phyloP scores from a whole-genome alignment of 2,329 filamentous ascomycete species.

The Fusarium sp. region DNA sequence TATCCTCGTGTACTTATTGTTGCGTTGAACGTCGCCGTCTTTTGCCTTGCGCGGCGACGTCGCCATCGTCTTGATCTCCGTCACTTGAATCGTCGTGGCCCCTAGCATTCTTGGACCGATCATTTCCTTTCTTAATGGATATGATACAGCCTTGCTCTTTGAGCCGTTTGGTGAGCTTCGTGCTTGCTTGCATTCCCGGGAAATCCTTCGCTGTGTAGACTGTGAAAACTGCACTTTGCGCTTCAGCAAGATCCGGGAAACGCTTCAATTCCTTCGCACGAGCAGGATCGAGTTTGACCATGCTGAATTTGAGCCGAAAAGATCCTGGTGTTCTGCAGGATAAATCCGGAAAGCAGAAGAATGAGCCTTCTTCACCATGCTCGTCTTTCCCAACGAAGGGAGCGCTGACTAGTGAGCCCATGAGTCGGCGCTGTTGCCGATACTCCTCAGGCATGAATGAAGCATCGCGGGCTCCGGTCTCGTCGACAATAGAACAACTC shows the following conservation, averaged over 20 bases:
- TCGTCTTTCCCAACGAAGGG: constrained; percentile 83
- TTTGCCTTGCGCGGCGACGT: constrained; percentile 36
- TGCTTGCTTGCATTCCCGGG: constrained; percentile 84
- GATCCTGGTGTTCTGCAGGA: constrained; percentile 80
- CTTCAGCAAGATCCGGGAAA: constrained; percentile 62
- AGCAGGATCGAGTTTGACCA: constrained; percentile 76
- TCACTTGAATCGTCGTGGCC: constrained; percentile 58
- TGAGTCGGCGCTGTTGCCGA: constrained; percentile 77
- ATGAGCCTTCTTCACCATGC: constrained; percentile 77
- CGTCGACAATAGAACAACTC: constrained; percentile 81
- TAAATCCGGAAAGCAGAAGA: constrained; percentile 87
- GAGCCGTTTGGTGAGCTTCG: constrained; percentile 75
- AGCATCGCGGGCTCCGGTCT: constrained; percentile 73
- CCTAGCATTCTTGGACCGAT: constrained; percentile 61
- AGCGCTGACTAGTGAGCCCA: constrained; percentile 82
- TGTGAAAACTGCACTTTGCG: constrained; percentile 76
- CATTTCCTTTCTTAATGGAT: constrained; percentile 87
- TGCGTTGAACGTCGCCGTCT: constrained; percentile 37
- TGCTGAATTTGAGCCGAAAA: constrained; percentile 79
- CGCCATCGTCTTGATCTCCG: constrained; percentile 54
- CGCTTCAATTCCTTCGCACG: constrained; percentile 59
- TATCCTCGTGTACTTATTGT: constrained; percentile 18
- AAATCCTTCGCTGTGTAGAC: constrained; percentile 90
- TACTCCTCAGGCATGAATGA: constrained; percentile 78
- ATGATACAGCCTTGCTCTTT: constrained; percentile 86